Evolutionary conservation across 139 green algal genomes (phyloP), one percentile per base, ranked within the genome.

Genomic region (Astrephomene gubernaculifera): DNA sequence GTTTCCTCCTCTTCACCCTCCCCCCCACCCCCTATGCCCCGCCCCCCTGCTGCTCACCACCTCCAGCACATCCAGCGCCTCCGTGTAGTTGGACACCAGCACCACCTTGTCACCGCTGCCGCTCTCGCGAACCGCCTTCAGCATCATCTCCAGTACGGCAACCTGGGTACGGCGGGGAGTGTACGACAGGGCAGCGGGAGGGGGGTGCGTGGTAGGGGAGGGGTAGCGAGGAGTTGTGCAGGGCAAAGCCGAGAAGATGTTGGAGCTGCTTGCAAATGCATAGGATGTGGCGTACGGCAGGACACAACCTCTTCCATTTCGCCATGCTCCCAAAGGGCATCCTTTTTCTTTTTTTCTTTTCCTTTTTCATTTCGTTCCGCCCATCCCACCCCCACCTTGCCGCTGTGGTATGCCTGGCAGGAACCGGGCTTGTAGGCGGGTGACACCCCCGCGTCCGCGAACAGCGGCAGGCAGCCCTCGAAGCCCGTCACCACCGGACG

Each of bases 11-110:
- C n/a, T n/a, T n/a, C n/a, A n/a, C n/a, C n/a, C n/a, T 29, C 68
- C 68, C 24, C 33, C 68, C 38, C 68, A 33, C 54, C 70, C 36
- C 33, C 19, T 45, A 19, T 74, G 33, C 36, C n/a, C n/a, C n/a
- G n/a, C n/a, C n/a, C n/a, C n/a, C n/a, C n/a, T n/a, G n/a, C n/a
- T n/a, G 44, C 81, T 45, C 74, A 81, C 71, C 60, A n/a, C 33
- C 12, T 52, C 39, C 72, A 88, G 83, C 44, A 88, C 39, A 92
- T 94, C 90, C 79, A 95, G 80, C 35, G 90, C 98, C 90, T 96
- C 90, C 29, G 95, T 98, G 91, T 95, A 97, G 88, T 97, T 97
- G 79, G 70, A 91, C 27, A 97, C 90, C 44, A 94, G 69, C 57
- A 94, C 89, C 24, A 94, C 88, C 83, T 95, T 95, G 87, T 95